Percentiles rank a stretch among this genome's conserved stretches.
Evolutionary conservation across 2,329 filamentous ascomycete species (phyloP).

Genomic region (Graphilbum fragrans): DNA sequence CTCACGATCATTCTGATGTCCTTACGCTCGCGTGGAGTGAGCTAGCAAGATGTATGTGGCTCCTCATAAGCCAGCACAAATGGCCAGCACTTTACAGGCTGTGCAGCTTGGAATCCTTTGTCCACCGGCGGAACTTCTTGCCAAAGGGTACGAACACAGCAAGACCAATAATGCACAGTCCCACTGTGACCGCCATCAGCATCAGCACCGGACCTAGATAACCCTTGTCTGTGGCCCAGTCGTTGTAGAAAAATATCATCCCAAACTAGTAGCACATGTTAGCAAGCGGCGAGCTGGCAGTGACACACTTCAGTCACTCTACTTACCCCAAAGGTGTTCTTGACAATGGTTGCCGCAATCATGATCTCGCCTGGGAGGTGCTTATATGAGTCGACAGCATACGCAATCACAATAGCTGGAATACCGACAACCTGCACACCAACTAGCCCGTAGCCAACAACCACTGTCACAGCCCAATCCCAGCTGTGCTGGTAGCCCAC

Average conservation of each 20-base stretch:
- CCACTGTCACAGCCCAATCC: constrained; percentile 33
- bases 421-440: constrained; percentile 29
- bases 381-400: constrained; percentile 53
- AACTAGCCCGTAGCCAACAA: constrained; percentile 29
- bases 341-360: constrained; percentile 50
- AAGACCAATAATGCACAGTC: constrained; percentile 15
- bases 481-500: constrained; percentile 33
- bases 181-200: constrained; percentile 16
- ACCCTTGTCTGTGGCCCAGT: constrained; percentile 14
- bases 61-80: too few species aligned
- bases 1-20: too few species aligned
- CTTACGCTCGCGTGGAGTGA: too few species aligned
- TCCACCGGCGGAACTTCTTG: constrained; percentile 18
- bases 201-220: constrained; percentile 15
- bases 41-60: too few species aligned
- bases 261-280: constrained; percentile 15
- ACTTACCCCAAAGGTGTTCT: constrained; percentile 35
- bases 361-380: constrained; percentile 49
- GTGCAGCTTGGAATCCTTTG: constrained; percentile 18
- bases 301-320: neutral
- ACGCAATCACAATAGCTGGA: constrained; percentile 44
- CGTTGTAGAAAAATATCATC: constrained; percentile 18
- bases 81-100: constrained; percentile 11
- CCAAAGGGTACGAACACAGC: constrained; percentile 16
- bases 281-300: too few species aligned